Conservation (phyloP, 441 rosid genomes). For the Euphorbia neoarborescens region DNA sequence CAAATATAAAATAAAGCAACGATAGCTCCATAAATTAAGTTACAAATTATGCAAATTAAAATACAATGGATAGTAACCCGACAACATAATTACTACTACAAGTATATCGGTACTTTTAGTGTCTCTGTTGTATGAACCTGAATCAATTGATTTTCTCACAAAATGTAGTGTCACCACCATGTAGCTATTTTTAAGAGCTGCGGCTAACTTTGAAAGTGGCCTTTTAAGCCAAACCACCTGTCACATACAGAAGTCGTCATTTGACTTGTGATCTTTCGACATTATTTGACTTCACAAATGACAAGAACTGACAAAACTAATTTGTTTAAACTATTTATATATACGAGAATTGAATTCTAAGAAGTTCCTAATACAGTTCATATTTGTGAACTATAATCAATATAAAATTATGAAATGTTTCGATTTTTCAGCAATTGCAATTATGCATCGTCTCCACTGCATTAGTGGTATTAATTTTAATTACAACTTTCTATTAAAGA, state of each 20-base stretch:
- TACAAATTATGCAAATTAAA: too few relatives aligned
- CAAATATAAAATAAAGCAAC: too few relatives aligned
- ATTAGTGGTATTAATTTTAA: background rate
- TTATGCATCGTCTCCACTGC: background rate
- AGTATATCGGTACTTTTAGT: too few relatives aligned
- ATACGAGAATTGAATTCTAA: background rate
- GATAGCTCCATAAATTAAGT: too few relatives aligned
- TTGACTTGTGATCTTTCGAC: background rate
- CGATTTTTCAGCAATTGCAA: background rate
- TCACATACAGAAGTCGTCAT: background rate
- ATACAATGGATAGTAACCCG: too few relatives aligned
- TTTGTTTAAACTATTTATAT: background rate
- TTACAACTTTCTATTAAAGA: background rate
- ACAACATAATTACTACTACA: too few relatives aligned
- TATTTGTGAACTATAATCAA: background rate
- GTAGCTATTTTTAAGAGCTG: slow-evolving; percentile 88
- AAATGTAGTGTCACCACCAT: slow-evolving; percentile 90
- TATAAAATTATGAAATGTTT: background rate
- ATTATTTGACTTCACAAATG: background rate
- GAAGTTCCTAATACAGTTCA: background rate
- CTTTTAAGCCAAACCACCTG: slow-evolving; percentile 98
- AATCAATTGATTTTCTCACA: slow-evolving; percentile 41
- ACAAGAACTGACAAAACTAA: background rate
- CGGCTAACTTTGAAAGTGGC: slow-evolving; percentile 72
- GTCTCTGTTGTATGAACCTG: slow-evolving; percentile 63